These are phyloP conservation scores for Peronospora belbahrii DNA, from an alignment of 352 stramenopile species.

Conservation along the genomic window DNA sequence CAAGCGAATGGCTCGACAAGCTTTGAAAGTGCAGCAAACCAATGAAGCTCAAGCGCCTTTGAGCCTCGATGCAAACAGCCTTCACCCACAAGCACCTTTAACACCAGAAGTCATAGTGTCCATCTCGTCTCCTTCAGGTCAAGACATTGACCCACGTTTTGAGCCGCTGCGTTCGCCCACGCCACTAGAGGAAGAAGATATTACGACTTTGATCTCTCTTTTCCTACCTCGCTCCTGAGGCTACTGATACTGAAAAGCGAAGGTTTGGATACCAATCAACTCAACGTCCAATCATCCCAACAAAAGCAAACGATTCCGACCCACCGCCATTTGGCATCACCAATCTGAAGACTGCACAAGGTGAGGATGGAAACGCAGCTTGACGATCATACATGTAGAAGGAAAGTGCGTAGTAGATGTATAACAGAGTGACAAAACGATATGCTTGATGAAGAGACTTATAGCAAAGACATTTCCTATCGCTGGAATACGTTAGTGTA, in stretches of 20 bases:
- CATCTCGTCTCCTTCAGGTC: not conserved
- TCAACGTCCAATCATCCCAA: not conserved
- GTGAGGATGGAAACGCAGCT: not conserved
- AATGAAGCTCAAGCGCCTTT: not conserved
- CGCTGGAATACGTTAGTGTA: too few relatives aligned
- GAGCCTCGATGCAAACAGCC: constrained; percentile 1
- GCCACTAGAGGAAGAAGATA: constrained; percentile 34
- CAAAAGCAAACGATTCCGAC: constrained; percentile 3
- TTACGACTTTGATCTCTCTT: constrained; percentile 32
- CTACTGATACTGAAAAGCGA: not conserved
- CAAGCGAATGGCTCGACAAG: constrained; percentile 38
- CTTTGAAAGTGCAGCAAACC: constrained; percentile 3
- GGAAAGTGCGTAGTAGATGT: constrained; percentile 23
- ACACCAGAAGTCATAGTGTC: not conserved
- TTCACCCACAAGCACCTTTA: not conserved
- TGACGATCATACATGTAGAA: constrained; percentile 13
- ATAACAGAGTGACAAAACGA: constrained; percentile 15
- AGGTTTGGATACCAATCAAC: constrained; percentile 9
- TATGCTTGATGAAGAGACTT: constrained; percentile 1
- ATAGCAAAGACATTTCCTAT: too few relatives aligned
- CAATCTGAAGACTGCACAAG: constrained; percentile 1
- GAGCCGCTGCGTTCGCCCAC: constrained; percentile 36
- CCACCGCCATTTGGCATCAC: too few relatives aligned
- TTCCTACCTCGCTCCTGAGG: constrained; percentile 14
- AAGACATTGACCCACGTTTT: constrained; percentile 11